Evolutionary conservation across 2,329 filamentous ascomycete species (phyloP), one percentile per base, ranked within the genome.

Genomic region (Neocatenulostroma microsporum): DNA sequence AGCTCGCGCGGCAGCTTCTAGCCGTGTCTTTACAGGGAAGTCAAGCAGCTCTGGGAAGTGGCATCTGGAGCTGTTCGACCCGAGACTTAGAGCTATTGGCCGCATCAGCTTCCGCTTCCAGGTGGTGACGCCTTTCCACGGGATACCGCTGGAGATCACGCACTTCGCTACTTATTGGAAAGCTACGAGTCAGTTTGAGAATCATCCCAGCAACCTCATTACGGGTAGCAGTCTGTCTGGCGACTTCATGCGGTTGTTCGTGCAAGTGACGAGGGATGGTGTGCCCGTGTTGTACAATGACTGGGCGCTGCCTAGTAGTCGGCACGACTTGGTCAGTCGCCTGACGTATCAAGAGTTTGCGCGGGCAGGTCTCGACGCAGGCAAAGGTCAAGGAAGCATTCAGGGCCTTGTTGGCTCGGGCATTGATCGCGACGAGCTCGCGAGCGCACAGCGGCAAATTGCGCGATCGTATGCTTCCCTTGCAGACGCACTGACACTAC

Each of bases 161-260:
- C 88, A 96, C 55, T 98, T 96, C 52, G 91, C 94, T 45, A 96
- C 91, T 0, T 98, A 98, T 62, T 98, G 91, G 91, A 98, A 96
- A 62, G 89, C 89, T 0, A 98, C 91, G 1, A 94, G 87, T 54
- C 87, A 94, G 50, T 74, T 91, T 31, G 86, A 94, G 57, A 80
- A 84, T 34, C 84, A 87, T 30, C 82, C 83, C 17, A 91, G 76
- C 55, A 84, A 86, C 17, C 77, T 96, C 17, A 85, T 98, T 13
- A 96, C 89, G 0, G 91, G 89, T 1, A 96, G 89, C 8, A 96
- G 89, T 63, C 63, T 98, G 37, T 93, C 86, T 3, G 91, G 91
- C n/a, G 84, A 96, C 54, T 96, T 96, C 60, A 80, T 94, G 17
- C 78, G 88, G 38, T 66, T 98, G 6, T 94, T 87, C 55, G 84